Conservation (phyloP, 768 basidiomycete genomes). For the Tricholoma terreum region DNA sequence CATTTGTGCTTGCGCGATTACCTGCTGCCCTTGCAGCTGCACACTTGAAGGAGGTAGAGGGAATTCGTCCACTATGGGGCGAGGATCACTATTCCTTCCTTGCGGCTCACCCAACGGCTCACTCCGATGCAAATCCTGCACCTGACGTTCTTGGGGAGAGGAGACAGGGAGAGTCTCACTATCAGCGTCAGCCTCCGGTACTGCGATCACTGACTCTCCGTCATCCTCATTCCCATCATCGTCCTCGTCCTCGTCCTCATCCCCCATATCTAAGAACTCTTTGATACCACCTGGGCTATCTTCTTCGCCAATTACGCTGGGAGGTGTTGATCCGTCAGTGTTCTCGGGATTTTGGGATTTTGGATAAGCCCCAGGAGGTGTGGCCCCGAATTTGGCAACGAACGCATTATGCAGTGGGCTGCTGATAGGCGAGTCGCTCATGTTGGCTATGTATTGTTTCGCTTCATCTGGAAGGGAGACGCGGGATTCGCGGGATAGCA, state of each 20-base stretch:
- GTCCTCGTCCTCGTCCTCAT: slow-evolving; percentile 33
- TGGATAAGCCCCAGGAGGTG: slow-evolving; percentile 6
- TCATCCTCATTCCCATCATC: slow-evolving; percentile 31
- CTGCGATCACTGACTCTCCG: slow-evolving; percentile 8
- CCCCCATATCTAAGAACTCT: slow-evolving; percentile 70
- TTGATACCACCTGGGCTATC: slow-evolving; percentile 21
- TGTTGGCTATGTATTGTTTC: slow-evolving; percentile 64
- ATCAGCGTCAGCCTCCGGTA: slow-evolving; percentile 32
- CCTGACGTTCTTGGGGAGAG: slow-evolving; percentile 11
- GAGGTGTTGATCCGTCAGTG: background rate
- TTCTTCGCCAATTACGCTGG: slow-evolving; percentile 4
- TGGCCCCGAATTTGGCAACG: slow-evolving; percentile 19
- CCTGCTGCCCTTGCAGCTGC: slow-evolving; percentile 22
- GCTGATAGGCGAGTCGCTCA: slow-evolving; percentile 59
- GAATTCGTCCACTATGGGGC: slow-evolving; percentile 49
- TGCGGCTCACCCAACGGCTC: slow-evolving; percentile 9
- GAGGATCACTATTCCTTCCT: slow-evolving; percentile 26
- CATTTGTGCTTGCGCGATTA: slow-evolving; percentile 18
- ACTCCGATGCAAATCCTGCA: slow-evolving; percentile 4
- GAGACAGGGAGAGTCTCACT: slow-evolving; percentile 5
- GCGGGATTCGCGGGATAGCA: slow-evolving; percentile 58
- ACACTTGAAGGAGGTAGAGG: slow-evolving; percentile 41
- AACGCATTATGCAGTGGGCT: slow-evolving; percentile 48
- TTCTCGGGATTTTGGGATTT: slow-evolving; percentile 4
- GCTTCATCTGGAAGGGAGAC: slow-evolving; percentile 78